phyloP scores from a whole-genome alignment of 1,284 basidiomycete genomes.

The Cutaneotrichosporon sp. region DNA sequence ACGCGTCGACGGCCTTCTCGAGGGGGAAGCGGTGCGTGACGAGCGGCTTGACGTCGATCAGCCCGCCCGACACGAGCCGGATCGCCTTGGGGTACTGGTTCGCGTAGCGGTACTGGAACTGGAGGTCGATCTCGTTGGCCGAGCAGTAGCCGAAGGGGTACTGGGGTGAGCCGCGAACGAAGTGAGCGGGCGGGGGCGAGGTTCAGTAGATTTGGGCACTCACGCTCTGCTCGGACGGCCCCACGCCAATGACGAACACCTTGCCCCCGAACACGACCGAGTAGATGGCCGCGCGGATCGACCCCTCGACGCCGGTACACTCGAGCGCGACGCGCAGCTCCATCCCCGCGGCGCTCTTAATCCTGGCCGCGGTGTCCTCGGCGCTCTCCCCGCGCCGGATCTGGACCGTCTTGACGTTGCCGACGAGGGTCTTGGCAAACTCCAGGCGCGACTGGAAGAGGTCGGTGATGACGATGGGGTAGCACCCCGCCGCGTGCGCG shows the following conservation, averaged over 20 bases:
- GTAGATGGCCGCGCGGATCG: constrained; percentile 78
- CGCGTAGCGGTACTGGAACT: constrained; percentile 57
- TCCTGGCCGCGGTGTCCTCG: constrained; percentile 44
- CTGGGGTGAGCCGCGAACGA: constrained; percentile 18
- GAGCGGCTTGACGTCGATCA: constrained; percentile 81
- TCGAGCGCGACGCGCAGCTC: constrained; percentile 49
- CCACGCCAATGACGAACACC: constrained; percentile 60
- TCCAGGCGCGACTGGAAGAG: constrained; percentile 57
- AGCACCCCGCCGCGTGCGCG: constrained; percentile 58
- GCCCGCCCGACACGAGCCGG: constrained; percentile 72
- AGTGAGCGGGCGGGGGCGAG: no score
- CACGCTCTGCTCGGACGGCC: constrained; percentile 53
- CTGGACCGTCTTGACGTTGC: constrained; percentile 54
- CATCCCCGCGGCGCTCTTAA: constrained; percentile 48
- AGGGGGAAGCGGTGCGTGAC: constrained; percentile 83
- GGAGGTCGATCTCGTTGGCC: constrained; percentile 59
- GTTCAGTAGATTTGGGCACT: neutral
- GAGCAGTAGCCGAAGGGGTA: constrained; percentile 58
- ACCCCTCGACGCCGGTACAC: constrained; percentile 79
- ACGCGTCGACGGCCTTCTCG: constrained; percentile 72
- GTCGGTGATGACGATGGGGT: constrained; percentile 60
- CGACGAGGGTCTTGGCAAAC: constrained; percentile 58
- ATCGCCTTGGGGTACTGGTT: constrained; percentile 75
- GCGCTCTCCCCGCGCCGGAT: constrained; percentile 43
- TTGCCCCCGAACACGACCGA: constrained; percentile 56